A percentile compares a stretch with the other conserved stretches of the same genome.
These are phyloP conservation scores for Boletus reticulatus DNA, from an alignment of 768 basidiomycete species.

Conservation along the genomic window DNA sequence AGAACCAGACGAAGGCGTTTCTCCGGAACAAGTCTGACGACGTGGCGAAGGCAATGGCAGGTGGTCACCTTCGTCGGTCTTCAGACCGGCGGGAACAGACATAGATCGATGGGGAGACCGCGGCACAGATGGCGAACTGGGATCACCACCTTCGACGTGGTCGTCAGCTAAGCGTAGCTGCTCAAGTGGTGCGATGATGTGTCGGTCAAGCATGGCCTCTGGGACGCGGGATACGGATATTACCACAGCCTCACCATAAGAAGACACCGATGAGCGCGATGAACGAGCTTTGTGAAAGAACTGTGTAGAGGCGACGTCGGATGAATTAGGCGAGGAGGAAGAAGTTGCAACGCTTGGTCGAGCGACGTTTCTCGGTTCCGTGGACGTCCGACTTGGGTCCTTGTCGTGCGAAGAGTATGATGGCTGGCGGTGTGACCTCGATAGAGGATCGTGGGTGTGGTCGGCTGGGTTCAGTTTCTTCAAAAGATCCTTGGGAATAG, in stretches of 20 bases:
- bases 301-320: constrained; percentile 51
- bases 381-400: neutral
- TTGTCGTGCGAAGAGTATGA: constrained; percentile 7
- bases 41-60: constrained; percentile 10
- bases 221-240: constrained; percentile 40
- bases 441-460: constrained; percentile 1
- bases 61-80: constrained; percentile 3
- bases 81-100: constrained; percentile 17
- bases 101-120: constrained; percentile 18
- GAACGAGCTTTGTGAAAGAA: constrained; percentile 51
- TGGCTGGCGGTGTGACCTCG: constrained; percentile 6
- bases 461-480: constrained; percentile 6
- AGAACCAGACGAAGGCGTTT: constrained; percentile 29
- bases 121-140: neutral
- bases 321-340: constrained; percentile 61
- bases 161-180: constrained; percentile 41
- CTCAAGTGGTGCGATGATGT: constrained; percentile 57
- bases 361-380: constrained; percentile 14
- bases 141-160: constrained; percentile 6
- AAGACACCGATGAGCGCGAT: constrained; percentile 55
- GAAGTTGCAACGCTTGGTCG: constrained; percentile 50
- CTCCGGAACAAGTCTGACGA: constrained; percentile 10
- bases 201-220: constrained; percentile 32
- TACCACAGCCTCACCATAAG: constrained; percentile 42
- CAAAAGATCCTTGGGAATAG: constrained; percentile 47